Conservation (phyloP, 2,329 filamentous ascomycete species). For the Stemphylium beticola region DNA sequence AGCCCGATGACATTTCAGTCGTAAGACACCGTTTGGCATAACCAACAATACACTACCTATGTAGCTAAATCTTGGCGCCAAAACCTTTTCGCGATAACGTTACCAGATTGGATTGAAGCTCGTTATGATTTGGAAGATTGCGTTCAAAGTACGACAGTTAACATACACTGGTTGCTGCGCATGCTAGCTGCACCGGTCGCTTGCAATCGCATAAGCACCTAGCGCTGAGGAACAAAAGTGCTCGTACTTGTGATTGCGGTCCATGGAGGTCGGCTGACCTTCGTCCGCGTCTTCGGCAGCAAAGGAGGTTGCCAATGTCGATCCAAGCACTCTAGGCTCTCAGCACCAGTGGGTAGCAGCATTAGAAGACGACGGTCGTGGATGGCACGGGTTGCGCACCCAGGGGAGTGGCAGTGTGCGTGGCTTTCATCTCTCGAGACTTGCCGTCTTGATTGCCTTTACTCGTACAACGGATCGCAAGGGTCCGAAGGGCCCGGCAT, state of each 20-base stretch:
- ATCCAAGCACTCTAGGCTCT: conserved; percentile 10
- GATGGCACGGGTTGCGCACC: neutral
- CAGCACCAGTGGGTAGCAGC: conserved; percentile 3
- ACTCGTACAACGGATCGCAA: neutral
- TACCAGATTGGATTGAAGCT: neutral
- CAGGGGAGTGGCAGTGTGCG: neutral
- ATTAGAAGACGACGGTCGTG: neutral
- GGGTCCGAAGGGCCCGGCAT: conserved; percentile 1
- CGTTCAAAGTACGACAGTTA: neutral
- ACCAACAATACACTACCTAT: too few relatives aligned
- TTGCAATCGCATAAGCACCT: neutral
- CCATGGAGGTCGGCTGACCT: conserved; percentile 4
- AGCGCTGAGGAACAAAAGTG: neutral
- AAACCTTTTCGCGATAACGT: too few relatives aligned
- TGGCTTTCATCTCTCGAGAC: neutral
- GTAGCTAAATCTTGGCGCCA: too few relatives aligned
- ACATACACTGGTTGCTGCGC: too few relatives aligned
- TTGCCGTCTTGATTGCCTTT: neutral
- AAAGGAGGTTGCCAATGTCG: conserved; percentile 1
- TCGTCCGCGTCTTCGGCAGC: neutral
- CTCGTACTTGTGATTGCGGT: conserved; percentile 1
- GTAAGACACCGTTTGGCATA: too few relatives aligned
- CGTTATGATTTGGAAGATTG: neutral
- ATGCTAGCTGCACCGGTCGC: neutral
- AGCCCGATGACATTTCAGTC: neutral